These are phyloP conservation scores for Umbelopsis sp. DNA, from an alignment of 371 early-diverging fungal species.

Conservation along the genomic window DNA sequence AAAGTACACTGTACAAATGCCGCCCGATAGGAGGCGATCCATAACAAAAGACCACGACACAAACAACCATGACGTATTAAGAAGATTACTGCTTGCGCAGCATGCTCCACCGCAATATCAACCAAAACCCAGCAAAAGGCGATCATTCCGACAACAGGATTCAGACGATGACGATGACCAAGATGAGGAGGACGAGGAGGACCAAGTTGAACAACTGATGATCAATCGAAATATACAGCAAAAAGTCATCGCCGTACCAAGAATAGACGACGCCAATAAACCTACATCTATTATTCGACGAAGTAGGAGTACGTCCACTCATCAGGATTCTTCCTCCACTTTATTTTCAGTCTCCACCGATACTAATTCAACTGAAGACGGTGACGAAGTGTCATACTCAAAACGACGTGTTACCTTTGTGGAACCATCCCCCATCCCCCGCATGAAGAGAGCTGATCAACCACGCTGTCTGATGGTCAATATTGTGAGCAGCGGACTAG, in stretches of 20 bases:
- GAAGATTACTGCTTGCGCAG: not conserved
- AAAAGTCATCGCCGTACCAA: slow-evolving; percentile 7
- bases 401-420: slow-evolving; percentile 46
- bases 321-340: slow-evolving; percentile 8
- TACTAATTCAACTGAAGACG: slow-evolving; percentile 11
- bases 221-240: slow-evolving; percentile 10
- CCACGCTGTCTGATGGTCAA: slow-evolving; percentile 13
- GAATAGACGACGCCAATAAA: slow-evolving; percentile 7
- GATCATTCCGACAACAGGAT: not conserved
- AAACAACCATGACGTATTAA: slow-evolving; percentile 14
- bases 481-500: not conserved
- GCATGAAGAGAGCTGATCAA: slow-evolving; percentile 25
- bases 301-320: slow-evolving; percentile 11
- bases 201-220: slow-evolving; percentile 4
- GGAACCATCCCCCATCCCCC: slow-evolving; percentile 50
- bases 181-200: slow-evolving; percentile 7
- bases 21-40: slow-evolving; percentile 10
- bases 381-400: slow-evolving; percentile 3
- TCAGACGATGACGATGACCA: slow-evolving; percentile 5
- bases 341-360: slow-evolving; percentile 9
- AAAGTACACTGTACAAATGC: slow-evolving; percentile 2
- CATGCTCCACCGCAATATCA: not conserved
- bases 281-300: slow-evolving; percentile 13
- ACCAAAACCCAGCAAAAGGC: not conserved
- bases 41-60: slow-evolving; percentile 17